phyloP scores from a whole-genome alignment of 2,329 filamentous ascomycete species.

The Pestalotiopsis sp. region DNA sequence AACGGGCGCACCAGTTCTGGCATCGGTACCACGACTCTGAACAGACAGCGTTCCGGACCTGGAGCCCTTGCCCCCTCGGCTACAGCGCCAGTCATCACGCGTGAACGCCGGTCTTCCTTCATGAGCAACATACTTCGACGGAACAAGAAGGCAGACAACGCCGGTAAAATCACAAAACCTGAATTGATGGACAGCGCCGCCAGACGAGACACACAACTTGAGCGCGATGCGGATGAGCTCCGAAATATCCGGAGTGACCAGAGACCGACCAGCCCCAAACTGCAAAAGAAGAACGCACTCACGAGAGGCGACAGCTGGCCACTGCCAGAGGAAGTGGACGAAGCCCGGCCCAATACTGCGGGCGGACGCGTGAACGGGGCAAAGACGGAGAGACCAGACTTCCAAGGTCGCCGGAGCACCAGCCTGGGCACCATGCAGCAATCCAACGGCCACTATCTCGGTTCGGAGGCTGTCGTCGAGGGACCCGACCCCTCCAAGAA shows the following conservation, averaged over 20 bases:
- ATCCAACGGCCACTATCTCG: conserved; percentile 36
- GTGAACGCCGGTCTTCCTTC: conserved; percentile 50
- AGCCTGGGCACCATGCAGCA: conserved; percentile 34
- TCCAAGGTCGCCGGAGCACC: conserved; percentile 25
- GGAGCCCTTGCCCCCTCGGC: conserved; percentile 27
- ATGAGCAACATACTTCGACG: conserved; percentile 65
- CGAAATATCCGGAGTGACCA: conserved; percentile 43
- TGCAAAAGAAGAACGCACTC: conserved; percentile 47
- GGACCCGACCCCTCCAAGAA: conserved; percentile 29
- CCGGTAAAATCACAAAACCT: conserved; percentile 55
- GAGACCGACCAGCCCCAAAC: conserved; percentile 37
- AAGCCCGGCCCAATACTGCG: conserved; percentile 29
- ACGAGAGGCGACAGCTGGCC: conserved; percentile 51
- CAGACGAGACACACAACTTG: conserved; percentile 63
- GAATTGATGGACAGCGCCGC: conserved; percentile 60
- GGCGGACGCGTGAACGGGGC: conserved; percentile 30
- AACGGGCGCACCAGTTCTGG: conserved; percentile 22
- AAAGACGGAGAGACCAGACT: conserved; percentile 16
- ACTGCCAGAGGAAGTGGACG: conserved; percentile 36
- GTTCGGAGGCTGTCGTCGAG: conserved; percentile 21
- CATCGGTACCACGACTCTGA: conserved; percentile 31
- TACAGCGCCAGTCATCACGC: conserved; percentile 17
- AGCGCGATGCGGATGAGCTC: conserved; percentile 59
- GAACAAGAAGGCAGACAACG: conserved; percentile 56
- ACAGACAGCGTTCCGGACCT: conserved; percentile 27